Evolutionary conservation across 306 rosid genomes (phyloP), one percentile per base, ranked within the genome.

Genomic region (Pueraria montana): DNA sequence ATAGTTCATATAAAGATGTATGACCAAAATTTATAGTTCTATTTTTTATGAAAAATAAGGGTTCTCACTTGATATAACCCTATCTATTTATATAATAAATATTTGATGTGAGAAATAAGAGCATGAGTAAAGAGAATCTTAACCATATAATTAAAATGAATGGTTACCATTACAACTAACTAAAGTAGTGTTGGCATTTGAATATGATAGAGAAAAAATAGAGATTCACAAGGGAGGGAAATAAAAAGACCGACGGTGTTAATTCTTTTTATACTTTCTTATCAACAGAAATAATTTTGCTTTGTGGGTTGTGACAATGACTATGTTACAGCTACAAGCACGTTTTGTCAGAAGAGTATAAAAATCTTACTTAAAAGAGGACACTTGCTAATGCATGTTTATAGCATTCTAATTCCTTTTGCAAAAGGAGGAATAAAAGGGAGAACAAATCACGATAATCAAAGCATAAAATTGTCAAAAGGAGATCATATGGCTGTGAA

Each of bases 391-490:
- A 24, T 26, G 38, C 67, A 27, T 26, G 67, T 13, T 11, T 26
- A 23, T 24, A 24, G 20, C 68, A 62, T 62, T 27, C 20, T 30
- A n/a, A n/a, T n/a, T n/a, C 67, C 23, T 59, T 59, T n/a, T 59
- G 67, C 43, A 63, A 63, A 63, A 63, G 43, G 23, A 27, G 21
- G 70, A 63, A 63, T 21, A 63, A 63, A 63, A 14, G 42, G 12
- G 40, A 61, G 67, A 61, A 61, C 67, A 61, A 26, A 61, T 61
- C 40, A 58, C 23, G 34, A 58, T 58, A 3, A n/a, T n/a, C n/a
- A n/a, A 23, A 3, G 65, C 34, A 58, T 23, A 58, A 58, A 58
- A 23, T 58, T 58, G 65, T 4, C 17, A 23, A 58, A 58, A 58
- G 65, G 18, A 12, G 38, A 61, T 61, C 67, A 26, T 26, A 30